Conservation (phyloP, 441 rosid species). For the Brassica hybrid region DNA sequence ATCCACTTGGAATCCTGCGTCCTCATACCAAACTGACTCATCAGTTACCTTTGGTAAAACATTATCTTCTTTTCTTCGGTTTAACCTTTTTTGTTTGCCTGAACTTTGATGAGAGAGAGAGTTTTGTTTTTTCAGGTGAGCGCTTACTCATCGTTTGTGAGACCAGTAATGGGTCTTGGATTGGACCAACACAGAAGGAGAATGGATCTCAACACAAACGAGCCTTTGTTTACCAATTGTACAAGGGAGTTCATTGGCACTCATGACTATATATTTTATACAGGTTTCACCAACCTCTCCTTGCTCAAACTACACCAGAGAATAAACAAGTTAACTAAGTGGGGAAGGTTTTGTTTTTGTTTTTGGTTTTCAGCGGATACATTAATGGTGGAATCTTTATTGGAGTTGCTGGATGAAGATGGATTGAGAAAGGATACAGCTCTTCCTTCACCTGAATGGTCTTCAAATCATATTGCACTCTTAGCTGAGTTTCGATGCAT, state of each 20-base stretch:
- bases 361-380: conserved; percentile 80
- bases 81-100: neutral
- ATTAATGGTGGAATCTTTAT: conserved; percentile 83
- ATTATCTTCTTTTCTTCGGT: neutral
- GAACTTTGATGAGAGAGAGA: conserved; percentile 20
- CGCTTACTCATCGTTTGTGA: conserved; percentile 90
- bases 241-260: conserved; percentile 98
- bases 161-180: conserved; percentile 65
- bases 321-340: conserved; percentile 15
- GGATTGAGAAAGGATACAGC: conserved; percentile 99
- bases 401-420: conserved; percentile 98
- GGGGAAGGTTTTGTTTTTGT: neutral
- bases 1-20: conserved; percentile 88
- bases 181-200: conserved; percentile 82
- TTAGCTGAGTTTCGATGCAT: conserved; percentile 98
- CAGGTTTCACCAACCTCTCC: conserved; percentile 57
- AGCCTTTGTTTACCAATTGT: conserved; percentile 92
- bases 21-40: conserved; percentile 89
- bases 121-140: conserved; percentile 74
- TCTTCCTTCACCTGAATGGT: conserved; percentile 99
- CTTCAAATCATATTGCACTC: conserved; percentile 98
- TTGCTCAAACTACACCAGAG: neutral
- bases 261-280: conserved; percentile 95
- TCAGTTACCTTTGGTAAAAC: conserved; percentile 88
- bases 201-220: conserved; percentile 88